phyloP scores from a whole-genome alignment of 805 yeast species.

The Ogataea naganishii region DNA sequence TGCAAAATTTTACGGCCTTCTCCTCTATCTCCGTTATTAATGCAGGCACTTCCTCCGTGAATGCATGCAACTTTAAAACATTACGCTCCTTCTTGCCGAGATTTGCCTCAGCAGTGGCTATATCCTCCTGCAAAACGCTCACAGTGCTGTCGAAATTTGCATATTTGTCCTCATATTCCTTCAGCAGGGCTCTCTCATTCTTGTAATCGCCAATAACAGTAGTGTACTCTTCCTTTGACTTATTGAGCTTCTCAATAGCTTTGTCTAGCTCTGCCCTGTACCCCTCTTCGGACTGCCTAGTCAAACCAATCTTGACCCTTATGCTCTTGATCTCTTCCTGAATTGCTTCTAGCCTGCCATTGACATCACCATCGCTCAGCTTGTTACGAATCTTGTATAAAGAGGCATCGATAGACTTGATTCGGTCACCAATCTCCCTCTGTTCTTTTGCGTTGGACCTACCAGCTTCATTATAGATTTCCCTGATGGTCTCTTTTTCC shows the following conservation, averaged over 20 bases:
- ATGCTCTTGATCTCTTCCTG: slow-evolving; percentile 24
- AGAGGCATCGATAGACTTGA: slow-evolving; percentile 12
- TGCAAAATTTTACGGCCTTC: slow-evolving; percentile 34
- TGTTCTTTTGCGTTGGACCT: no score
- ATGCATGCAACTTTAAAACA: slow-evolving; percentile 17
- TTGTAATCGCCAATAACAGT: not conserved
- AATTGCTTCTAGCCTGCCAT: slow-evolving; percentile 27
- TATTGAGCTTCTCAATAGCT: slow-evolving; percentile 10
- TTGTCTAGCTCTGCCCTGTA: slow-evolving; percentile 17
- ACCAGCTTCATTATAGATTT: no score
- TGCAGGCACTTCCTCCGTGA: slow-evolving; percentile 17
- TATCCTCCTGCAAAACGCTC: not conserved
- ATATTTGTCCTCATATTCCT: not conserved
- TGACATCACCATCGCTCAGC: slow-evolving; percentile 35
- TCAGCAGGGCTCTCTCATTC: not conserved
- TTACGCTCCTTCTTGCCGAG: slow-evolving; percentile 14
- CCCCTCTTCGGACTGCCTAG: slow-evolving; percentile 12
- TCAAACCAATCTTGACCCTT: slow-evolving; percentile 19
- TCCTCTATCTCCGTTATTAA: slow-evolving; percentile 16
- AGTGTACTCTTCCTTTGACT: slow-evolving; percentile 7
- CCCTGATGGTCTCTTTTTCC: slow-evolving; percentile 2
- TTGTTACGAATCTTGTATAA: slow-evolving; percentile 27
- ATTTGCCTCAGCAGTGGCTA: slow-evolving; percentile 7
- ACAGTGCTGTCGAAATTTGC: slow-evolving; percentile 1
- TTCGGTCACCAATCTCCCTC: slow-evolving; percentile 8